These are phyloP conservation scores for Magnusiomyces sp. DNA, from an alignment of 1,139 yeast genomes.

Conservation along the genomic window DNA sequence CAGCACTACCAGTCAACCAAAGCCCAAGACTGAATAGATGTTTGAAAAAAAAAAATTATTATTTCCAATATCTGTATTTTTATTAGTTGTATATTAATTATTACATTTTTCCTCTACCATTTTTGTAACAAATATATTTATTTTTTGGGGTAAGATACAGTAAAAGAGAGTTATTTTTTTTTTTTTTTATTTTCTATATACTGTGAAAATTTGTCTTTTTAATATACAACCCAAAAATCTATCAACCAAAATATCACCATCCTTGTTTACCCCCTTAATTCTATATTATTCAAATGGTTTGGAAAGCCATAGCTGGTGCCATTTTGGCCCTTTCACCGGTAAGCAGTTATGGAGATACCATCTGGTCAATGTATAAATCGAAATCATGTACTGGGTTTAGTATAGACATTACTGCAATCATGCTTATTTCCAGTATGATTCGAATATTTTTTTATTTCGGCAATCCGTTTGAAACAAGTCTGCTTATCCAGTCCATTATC, in stretches of 20 bases:
- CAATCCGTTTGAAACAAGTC: constrained; percentile 68
- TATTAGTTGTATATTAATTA: too few relatives aligned
- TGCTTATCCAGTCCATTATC: constrained; percentile 65
- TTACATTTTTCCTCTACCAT: too few relatives aligned
- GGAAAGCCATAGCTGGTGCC: constrained; percentile 18
- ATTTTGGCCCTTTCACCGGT: constrained; percentile 54
- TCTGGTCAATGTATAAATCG: constrained; percentile 54
- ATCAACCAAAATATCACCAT: too few relatives aligned
- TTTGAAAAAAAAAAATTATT: too few relatives aligned
- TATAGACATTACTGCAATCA: constrained; percentile 82
- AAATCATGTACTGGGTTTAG: constrained; percentile 72
- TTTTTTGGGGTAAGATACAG: too few relatives aligned
- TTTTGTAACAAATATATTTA: too few relatives aligned
- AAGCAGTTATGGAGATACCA: constrained; percentile 78
- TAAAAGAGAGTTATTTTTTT: too few relatives aligned
- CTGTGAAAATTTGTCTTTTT: too few relatives aligned
- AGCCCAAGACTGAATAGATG: neutral
- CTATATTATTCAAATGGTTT: constrained; percentile 7
- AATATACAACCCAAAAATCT: too few relatives aligned
- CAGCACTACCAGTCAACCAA: constrained; percentile 8
- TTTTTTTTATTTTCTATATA: too few relatives aligned
- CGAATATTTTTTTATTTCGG: constrained; percentile 70
- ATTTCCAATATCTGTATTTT: too few relatives aligned
- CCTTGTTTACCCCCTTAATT: too few relatives aligned
- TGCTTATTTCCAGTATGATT: constrained; percentile 69